A percentile compares a stretch with the other conserved stretches of the same genome.
These are phyloP conservation scores for Xylaria sp. DNA, from an alignment of 2,329 filamentous ascomycete species.

Conservation along the genomic window DNA sequence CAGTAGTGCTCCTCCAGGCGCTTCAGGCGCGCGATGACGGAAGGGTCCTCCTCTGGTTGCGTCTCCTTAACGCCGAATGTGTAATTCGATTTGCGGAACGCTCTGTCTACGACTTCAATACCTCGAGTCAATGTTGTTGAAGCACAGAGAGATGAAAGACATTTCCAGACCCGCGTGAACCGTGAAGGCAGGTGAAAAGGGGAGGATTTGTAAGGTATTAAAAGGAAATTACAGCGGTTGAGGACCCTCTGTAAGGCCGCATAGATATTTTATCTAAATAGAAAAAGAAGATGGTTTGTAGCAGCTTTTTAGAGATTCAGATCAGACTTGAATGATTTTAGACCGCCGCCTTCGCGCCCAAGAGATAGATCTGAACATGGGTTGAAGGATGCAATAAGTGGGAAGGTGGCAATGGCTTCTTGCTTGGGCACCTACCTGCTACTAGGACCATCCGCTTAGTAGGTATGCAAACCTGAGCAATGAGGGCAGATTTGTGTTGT, in stretches of 20 bases:
- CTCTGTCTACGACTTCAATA: too few relatives aligned
- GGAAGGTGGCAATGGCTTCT: neutral
- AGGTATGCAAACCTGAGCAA: neutral
- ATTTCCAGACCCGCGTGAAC: neutral
- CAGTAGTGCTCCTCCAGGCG: slow-evolving; percentile 93
- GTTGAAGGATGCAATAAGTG: neutral
- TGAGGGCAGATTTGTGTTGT: neutral
- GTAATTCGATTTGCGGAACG: slow-evolving; percentile 77
- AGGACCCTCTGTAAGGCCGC: neutral
- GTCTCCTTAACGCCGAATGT: slow-evolving; percentile 99
- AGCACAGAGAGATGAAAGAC: neutral
- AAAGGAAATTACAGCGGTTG: neutral
- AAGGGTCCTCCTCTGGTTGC: slow-evolving; percentile 97
- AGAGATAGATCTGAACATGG: neutral
- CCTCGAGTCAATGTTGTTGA: neutral
- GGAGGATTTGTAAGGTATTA: too few relatives aligned
- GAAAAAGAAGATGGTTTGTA: neutral
- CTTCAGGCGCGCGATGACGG: slow-evolving; percentile 90
- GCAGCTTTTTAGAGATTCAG: neutral
- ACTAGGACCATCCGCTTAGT: too few relatives aligned
- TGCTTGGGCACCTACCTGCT: too few relatives aligned
- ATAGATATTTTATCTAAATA: neutral
- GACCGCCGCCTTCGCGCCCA: too few relatives aligned
- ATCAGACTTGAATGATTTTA: neutral
- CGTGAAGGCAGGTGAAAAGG: neutral